A percentile compares a stretch with the other conserved stretches of the same genome.
Conservation (phyloP, 495 filamentous ascomycete genomes). For the Cenococcum geophilum region DNA sequence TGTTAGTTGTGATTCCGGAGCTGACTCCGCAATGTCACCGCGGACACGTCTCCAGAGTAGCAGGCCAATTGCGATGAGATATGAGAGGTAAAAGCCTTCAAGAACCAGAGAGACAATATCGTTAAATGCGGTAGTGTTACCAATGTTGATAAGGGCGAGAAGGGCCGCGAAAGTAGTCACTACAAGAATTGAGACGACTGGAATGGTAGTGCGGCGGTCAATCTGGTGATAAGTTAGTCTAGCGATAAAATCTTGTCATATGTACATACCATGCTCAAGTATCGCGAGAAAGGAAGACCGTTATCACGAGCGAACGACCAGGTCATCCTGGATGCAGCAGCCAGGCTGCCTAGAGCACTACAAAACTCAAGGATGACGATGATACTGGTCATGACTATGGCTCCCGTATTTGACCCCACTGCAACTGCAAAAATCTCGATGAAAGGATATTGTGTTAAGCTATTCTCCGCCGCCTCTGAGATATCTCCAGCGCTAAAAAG, state of each 20-base stretch:
- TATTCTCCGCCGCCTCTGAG: slow-evolving; percentile 32
- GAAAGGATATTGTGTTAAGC: slow-evolving; percentile 27
- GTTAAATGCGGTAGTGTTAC: slow-evolving; percentile 50
- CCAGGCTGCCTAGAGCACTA: slow-evolving; percentile 12
- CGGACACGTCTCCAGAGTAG: slow-evolving; percentile 4
- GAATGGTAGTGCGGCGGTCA: background rate
- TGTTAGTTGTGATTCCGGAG: background rate
- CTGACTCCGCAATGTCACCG: slow-evolving; percentile 10
- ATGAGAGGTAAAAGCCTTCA: slow-evolving; percentile 15
- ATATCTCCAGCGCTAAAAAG: slow-evolving; percentile 35
- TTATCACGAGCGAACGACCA: slow-evolving; percentile 29
- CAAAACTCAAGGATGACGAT: slow-evolving; percentile 7
- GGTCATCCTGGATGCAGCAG: slow-evolving; percentile 28
- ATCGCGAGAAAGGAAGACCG: slow-evolving; percentile 7
- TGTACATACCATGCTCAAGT: background rate
- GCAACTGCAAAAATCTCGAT: slow-evolving; percentile 17
- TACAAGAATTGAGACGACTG: slow-evolving; percentile 6
- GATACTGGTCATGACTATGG: slow-evolving; percentile 13
- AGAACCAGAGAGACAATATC: slow-evolving; percentile 43
- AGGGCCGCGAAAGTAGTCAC: slow-evolving; percentile 39
- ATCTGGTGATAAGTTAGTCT: background rate
- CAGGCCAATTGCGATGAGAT: slow-evolving; percentile 4
- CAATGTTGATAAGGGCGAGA: slow-evolving; percentile 54
- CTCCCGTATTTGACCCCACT: slow-evolving; percentile 1
- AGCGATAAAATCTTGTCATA: slow-evolving; percentile 1